These are phyloP conservation scores for Ramicandelaber brevisporus DNA, from an alignment of 192 early-diverging fungal species.

Conservation along the genomic window DNA sequence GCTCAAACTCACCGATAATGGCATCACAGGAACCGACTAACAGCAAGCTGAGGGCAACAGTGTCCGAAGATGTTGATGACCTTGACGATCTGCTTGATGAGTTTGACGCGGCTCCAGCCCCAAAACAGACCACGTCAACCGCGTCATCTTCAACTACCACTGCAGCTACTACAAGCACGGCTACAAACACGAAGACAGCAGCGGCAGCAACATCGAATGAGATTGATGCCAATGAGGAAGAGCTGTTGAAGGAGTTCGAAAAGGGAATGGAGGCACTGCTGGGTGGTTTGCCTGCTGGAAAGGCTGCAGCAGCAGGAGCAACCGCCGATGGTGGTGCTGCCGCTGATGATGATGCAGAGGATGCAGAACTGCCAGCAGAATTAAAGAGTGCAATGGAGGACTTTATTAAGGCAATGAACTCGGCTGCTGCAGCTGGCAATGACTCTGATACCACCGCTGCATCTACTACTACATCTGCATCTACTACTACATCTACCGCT, in stretches of 20 bases:
- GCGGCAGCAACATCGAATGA: constrained; percentile 5
- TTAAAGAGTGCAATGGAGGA: constrained; percentile 51
- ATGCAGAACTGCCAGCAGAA: constrained; percentile 34
- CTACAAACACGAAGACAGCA: constrained; percentile 5
- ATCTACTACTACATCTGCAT: constrained; percentile 1
- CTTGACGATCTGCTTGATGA: too few species aligned
- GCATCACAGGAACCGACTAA: too few species aligned
- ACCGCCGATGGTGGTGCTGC: constrained; percentile 5
- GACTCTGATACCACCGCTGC: constrained; percentile 7
- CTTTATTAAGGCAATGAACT: constrained; percentile 32
- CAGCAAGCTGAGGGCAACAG: too few species aligned
- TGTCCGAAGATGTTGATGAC: too few species aligned
- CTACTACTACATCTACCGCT: constrained; percentile 1
- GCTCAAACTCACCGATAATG: too few species aligned
- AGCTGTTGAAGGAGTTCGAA: constrained; percentile 44
- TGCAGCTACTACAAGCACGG: constrained; percentile 2
- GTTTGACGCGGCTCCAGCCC: too few species aligned
- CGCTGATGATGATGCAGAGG: constrained; percentile 9
- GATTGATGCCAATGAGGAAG: constrained; percentile 24
- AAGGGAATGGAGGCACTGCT: constrained; percentile 52
- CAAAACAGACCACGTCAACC: too few species aligned
- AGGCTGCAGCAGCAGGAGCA: constrained; percentile 4
- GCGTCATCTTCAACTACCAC: too few species aligned
- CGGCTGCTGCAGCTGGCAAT: constrained; percentile 20
- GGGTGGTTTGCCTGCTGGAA: constrained; percentile 7